Percentiles rank a stretch among this genome's conserved stretches.
Conservation (phyloP, 2,329 filamentous ascomycete species). For the Fusarium poae region DNA sequence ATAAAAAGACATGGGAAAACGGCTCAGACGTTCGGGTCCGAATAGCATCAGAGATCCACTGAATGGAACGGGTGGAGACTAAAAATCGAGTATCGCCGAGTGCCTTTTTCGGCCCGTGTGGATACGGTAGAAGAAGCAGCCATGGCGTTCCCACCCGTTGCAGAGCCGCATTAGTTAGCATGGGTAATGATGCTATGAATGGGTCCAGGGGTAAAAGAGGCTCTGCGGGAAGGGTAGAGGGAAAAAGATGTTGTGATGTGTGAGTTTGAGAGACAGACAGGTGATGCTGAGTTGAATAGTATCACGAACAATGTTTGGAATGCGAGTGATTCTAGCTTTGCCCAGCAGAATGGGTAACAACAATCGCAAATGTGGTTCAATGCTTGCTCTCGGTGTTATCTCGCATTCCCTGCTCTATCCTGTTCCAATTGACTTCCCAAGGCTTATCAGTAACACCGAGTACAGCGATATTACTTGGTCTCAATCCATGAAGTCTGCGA, state of each 20-base stretch:
- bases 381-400: conserved; percentile 31
- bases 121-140: conserved; percentile 11
- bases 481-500: conserved; percentile 20
- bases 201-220: conserved; percentile 32
- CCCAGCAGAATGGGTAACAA: neutral
- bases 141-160: conserved; percentile 23
- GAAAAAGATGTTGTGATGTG: neutral
- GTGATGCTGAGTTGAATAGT: neutral
- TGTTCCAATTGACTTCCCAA: conserved; percentile 31
- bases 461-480: neutral
- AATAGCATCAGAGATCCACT: conserved; percentile 16
- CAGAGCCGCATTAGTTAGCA: conserved; percentile 39
- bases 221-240: conserved; percentile 23
- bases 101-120: conserved; percentile 36
- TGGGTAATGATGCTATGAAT: conserved; percentile 5
- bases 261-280: neutral
- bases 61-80: conserved; percentile 3
- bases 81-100: conserved; percentile 33
- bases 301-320: neutral
- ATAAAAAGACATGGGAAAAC: neutral
- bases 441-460: conserved; percentile 35
- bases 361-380: conserved; percentile 3
- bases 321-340: neutral
- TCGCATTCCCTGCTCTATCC: conserved; percentile 24
- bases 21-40: conserved; percentile 32